Evolutionary conservation across 495 filamentous ascomycete genomes (phyloP), one percentile per base, ranked within the genome.

Genomic region (Neurospora intermedia): DNA sequence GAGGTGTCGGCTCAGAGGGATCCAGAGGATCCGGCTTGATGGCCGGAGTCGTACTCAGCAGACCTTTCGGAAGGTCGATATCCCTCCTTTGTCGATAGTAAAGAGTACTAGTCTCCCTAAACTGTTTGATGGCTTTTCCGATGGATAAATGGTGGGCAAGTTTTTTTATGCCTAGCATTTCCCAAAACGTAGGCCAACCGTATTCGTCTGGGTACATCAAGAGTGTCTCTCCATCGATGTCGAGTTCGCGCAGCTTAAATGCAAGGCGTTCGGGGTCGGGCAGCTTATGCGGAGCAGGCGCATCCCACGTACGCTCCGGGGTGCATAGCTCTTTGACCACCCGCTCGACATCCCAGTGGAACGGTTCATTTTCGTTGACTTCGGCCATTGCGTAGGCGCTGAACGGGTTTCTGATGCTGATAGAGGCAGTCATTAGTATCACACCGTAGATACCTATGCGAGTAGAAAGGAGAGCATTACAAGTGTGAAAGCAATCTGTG

Each of bases 271-370:
- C 75, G 0, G 83, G 79, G 54, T 91, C 83, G 23, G 89, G 90
- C 8, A 88, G 81, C 43, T 77, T 79, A 16, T 75, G 35, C 18
- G 73, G 69, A n/a, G 76, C 41, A 40, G 79, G 76, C 39, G 80
- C 72, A 20, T 79, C 71, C 84, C 84, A 88, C 20, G 85, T 85
- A 45, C 83, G 79, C 23, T 83, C 76, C 3, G 79, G 46, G 39
- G 86, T 83, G 81, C 91, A 93, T 6, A 95, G 80, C 70, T 90
- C 90, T 15, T 80, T 78, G 0, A 92, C 86, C 2, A 94, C 87
- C 43, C 88, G 84, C 27, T 93, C 89, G 31, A 90, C 83, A 31
- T 83, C 83, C 92, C 92, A 94, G 74, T 88, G 79, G 74, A 88
- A 87, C 1, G 92, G 92, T 75, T 94, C 92, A 45, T 81, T 69